Percentiles rank a stretch among this genome's conserved stretches.
phyloP scores from a whole-genome alignment of 768 basidiomycete species.

The Tylopilus plumbeoviolaceoides region DNA sequence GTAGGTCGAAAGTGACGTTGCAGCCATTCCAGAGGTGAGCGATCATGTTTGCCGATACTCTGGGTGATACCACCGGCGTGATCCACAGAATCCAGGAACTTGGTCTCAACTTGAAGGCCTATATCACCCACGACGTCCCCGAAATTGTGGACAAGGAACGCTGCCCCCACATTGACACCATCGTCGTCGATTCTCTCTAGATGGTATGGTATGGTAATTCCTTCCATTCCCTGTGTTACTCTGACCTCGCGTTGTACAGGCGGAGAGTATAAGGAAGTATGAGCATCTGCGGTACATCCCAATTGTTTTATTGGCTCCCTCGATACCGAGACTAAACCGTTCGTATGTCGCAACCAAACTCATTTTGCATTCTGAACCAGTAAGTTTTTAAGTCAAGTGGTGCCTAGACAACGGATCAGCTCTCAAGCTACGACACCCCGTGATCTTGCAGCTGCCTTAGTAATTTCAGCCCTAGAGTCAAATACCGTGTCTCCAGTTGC shows the following conservation, averaged over 20 bases:
- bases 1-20: constrained; percentile 98
- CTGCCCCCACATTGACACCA: constrained; percentile 89
- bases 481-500: constrained; percentile 89
- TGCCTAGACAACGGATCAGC: constrained; percentile 95
- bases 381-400: constrained; percentile 70
- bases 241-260: constrained; percentile 44
- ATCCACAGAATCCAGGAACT: constrained; percentile 74
- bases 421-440: constrained; percentile 92
- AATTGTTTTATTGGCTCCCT: constrained; percentile 83
- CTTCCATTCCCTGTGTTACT: background rate
- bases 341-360: constrained; percentile 27
- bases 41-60: constrained; percentile 89
- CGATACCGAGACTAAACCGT: constrained; percentile 73
- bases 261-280: constrained; percentile 83
- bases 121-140: constrained; percentile 69
- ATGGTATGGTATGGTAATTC: constrained; percentile 54
- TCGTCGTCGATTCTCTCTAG: constrained; percentile 85
- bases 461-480: constrained; percentile 91
- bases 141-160: constrained; percentile 79
- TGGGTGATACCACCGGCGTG: constrained; percentile 71
- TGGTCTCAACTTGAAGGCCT: constrained; percentile 70
- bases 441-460: constrained; percentile 87
- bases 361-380: constrained; percentile 3
- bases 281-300: constrained; percentile 97
- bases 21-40: constrained; percentile 81